Evolutionary conservation across 306 rosid species (phyloP).

Genomic region (Purshia tridentata): DNA sequence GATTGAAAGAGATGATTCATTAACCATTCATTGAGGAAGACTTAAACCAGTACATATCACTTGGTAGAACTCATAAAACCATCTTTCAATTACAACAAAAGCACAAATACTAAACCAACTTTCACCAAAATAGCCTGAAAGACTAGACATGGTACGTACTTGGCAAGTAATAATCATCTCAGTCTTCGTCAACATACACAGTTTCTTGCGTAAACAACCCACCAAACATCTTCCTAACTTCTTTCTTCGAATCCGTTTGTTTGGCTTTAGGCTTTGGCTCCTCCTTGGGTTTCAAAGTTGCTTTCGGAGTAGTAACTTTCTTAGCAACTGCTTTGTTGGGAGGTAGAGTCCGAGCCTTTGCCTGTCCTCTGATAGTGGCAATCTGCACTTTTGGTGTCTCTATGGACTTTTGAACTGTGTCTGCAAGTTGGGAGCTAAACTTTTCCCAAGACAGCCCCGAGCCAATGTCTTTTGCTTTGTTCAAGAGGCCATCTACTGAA

Average conservation of each 20-base stretch:
- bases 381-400: conserved; percentile 57
- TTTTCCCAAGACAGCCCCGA: conserved; percentile 70
- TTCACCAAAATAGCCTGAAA: background rate
- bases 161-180: conserved; percentile 17
- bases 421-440: conserved; percentile 59
- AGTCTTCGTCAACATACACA: conserved; percentile 83
- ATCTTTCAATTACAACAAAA: conserved; percentile 6
- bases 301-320: conserved; percentile 27
- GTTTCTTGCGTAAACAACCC: conserved; percentile 95
- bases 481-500: conserved; percentile 52
- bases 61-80: conserved; percentile 31
- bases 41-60: conserved; percentile 26
- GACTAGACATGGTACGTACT: background rate
- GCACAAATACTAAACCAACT: conserved; percentile 29
- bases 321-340: conserved; percentile 58
- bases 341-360: conserved; percentile 66
- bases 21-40: background rate
- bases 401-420: conserved; percentile 44
- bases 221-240: conserved; percentile 85
- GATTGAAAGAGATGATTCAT: conserved; percentile 3
- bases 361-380: conserved; percentile 91
- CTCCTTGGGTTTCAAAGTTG: conserved; percentile 40
- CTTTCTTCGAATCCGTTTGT: conserved; percentile 32
- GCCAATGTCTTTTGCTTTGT: conserved; percentile 69
- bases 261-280: conserved; percentile 38